Base-by-base conservation (phyloP, 495 filamentous ascomycete genomes). In the Penicillium mononematosum region DNA sequence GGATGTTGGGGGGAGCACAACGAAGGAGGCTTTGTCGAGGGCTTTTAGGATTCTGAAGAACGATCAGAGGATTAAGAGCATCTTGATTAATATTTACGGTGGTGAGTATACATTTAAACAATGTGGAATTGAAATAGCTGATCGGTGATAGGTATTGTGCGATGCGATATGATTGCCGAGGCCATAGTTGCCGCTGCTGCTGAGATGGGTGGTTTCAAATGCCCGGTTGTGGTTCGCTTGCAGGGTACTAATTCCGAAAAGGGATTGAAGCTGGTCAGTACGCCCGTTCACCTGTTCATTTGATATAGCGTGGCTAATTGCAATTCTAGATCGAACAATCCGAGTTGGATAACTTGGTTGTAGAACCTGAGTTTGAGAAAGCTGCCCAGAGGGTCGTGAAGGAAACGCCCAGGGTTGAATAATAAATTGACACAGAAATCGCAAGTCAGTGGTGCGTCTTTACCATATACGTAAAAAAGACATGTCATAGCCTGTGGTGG, bases 131-230 rank as follows among this genome's bases (percentile, higher is more conserved):
- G 29, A 25, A 27, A 29, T 5, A 6, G 45, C 25, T 52, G 41
- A 53, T 38, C 0, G 9, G 55, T 32, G 14, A 1, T 32, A 72
- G 70, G 70, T 0, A 73, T 73, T 52, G 63, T 73, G 29, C 70
- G 70, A 4, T 73, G 70, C 25, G 68, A 73, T 53, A 73, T 73
- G 70, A 70, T 73, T 31, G 70, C 70, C 10, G 63, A 68, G 36
- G 66, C 69, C 24, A 70, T 73, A 19, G 12, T 73, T 45, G 60
- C 60, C 24, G 70, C 69, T 5, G 66, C 64, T 6, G 17, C 42
- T 10, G 45, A 54, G 5, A 53, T 52, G 14, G 64, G 63, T 3
- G 62, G 62, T 2, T 70, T 71, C 45, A 60, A 60, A 25, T 44
- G 66, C 22, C 70, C 70, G 8, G 65, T 73, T 3, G 69, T 73